Percentiles rank a stretch among this genome's conserved stretches.
Evolutionary conservation across 1,284 basidiomycete species (phyloP).

Genomic region (Ustilago shanxiensis): DNA sequence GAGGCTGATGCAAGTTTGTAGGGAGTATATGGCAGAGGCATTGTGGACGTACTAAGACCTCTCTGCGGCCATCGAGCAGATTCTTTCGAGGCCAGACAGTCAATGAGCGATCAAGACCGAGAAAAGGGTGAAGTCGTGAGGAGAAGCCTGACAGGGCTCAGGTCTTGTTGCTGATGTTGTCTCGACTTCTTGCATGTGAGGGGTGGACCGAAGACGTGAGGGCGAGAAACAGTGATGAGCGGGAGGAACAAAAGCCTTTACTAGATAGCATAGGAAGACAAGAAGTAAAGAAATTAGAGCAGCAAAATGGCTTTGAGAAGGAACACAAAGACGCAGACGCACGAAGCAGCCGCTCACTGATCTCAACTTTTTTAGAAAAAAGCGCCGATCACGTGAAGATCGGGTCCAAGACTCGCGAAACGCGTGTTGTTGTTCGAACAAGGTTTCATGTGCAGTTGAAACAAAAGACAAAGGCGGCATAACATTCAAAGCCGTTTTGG

Average conservation of each 20-base stretch:
- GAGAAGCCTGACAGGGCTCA: neutral
- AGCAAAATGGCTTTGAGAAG: no score
- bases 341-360: constrained; percentile 11
- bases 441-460: no score
- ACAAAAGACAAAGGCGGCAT: neutral
- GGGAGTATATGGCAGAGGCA: constrained; percentile 50
- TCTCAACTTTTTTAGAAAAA: constrained; percentile 19
- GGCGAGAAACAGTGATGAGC: neutral
- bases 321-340: constrained; percentile 8
- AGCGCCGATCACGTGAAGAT: constrained; percentile 36
- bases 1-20: constrained; percentile 52
- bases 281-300: neutral
- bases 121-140: neutral
- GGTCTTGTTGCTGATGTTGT: neutral
- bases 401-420: constrained; percentile 10
- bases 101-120: neutral
- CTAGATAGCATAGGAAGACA: neutral
- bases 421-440: constrained; percentile 4
- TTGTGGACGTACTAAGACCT: neutral
- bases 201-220: neutral
- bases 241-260: neutral
- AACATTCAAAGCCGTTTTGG: neutral
- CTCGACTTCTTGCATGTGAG: neutral
- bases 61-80: neutral
- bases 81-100: neutral